Base-by-base conservation (phyloP, 371 early-diverging fungal genomes). In the Syncephalastrum sp. region DNA sequence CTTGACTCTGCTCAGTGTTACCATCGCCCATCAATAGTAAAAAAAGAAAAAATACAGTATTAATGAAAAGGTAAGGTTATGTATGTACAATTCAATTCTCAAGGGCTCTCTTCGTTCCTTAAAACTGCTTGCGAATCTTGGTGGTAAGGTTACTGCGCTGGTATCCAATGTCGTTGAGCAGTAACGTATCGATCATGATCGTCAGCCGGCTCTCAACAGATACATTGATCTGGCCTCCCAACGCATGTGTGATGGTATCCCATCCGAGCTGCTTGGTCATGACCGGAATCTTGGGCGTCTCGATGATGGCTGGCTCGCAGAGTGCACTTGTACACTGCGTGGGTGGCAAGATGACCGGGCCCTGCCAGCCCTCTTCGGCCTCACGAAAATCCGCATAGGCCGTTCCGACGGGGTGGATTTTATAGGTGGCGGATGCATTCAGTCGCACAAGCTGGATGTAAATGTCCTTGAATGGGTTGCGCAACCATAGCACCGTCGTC, bases 261-360 rank as follows among this genome's bases (percentile, higher is more conserved):
- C 58, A 63, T 5, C 75, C 79, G 0, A 71, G 48, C 43, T 69
- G 68, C 42, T 73, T 73, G 7, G 70, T 67, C 43, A 63, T 50
- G 33, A 78, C 68, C 2, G 73, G 79, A 21, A 78, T 63, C 48
- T 75, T 75, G 25, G 69, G 74, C 29, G 74, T 71, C 38, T 69
- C 57, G 0, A 75, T 56, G 3, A 68, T 19, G 10, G 68, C 68
- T 33, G 38, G 38, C 38, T 33, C 38, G 8, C 38, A 33, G 10
- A 33, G 8, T 2, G 6, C 10, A 33, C 12, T 12, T 27, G 54
- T 46, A 25, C 72, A 70, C 1, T 60, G 41, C 5, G 52, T 2
- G 7, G 63, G 63, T 13, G 68, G 68, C 14, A 68, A 60, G 0
- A 59, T 38, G 7, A 69, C 38, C 3, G 65, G 62, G 3, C 61